Evolutionary conservation across 108 stramenopile genomes (phyloP).

Genomic region (Craspedostauros australis): DNA sequence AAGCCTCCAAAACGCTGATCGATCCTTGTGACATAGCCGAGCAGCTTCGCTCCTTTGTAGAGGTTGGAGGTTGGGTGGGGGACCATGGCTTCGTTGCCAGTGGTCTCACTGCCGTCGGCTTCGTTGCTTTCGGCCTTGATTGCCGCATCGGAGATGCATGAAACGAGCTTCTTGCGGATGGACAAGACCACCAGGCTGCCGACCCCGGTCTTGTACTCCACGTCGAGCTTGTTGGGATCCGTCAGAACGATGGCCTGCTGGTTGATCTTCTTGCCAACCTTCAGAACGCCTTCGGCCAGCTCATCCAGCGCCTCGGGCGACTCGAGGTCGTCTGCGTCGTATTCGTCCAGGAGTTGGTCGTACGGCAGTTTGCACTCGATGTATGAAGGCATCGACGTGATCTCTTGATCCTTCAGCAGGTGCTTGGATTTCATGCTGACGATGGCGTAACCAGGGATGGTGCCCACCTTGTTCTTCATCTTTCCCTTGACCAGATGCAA

Average conservation of each 20-base stretch:
- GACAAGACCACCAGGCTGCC: conserved; percentile 57
- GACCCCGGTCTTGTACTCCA: conserved; percentile 47
- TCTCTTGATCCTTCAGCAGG: conserved; percentile 27
- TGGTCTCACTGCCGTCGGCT: conserved; percentile 6
- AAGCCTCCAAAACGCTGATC: conserved; percentile 78
- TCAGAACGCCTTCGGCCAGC: conserved; percentile 41
- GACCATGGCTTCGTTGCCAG: conserved; percentile 25
- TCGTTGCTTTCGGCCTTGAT: conserved; percentile 24
- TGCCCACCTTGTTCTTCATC: conserved; percentile 22
- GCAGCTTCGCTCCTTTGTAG: conserved; percentile 59
- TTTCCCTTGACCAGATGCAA: conserved; percentile 54
- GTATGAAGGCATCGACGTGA: conserved; percentile 6
- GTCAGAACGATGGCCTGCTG: conserved; percentile 58
- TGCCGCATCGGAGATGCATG: too few species aligned
- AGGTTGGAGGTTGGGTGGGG: conserved; percentile 48
- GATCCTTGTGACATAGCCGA: conserved; percentile 62
- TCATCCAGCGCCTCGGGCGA: conserved; percentile 54
- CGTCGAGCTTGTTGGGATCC: conserved; percentile 39
- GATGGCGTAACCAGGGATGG: conserved; percentile 69
- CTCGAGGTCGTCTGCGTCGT: conserved; percentile 41
- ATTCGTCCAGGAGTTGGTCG: conserved; percentile 70
- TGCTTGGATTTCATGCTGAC: conserved; percentile 73
- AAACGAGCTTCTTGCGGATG: conserved; percentile 50
- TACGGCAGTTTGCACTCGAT: conserved; percentile 77
- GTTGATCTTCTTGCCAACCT: conserved; percentile 71